Percentiles rank a stretch among this genome's conserved stretches.
Conservation (phyloP, 1,284 basidiomycete genomes). For the Heterobasidion annosum region DNA sequence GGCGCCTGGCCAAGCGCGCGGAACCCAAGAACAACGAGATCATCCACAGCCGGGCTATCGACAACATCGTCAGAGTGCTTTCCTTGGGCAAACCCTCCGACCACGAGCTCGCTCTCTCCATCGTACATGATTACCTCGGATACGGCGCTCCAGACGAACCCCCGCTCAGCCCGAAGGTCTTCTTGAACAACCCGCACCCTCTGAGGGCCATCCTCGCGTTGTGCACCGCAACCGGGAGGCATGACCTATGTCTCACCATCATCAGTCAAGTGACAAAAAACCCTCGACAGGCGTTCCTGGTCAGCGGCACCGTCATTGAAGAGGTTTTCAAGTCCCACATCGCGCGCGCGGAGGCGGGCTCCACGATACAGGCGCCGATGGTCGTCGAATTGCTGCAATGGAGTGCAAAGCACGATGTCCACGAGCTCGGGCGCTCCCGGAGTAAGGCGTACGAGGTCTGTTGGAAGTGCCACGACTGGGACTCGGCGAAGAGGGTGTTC, state of each 20-base stretch:
- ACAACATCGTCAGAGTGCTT: slow-evolving; percentile 41
- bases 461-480: slow-evolving; percentile 61
- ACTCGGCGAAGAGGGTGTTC: slow-evolving; percentile 41
- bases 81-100: slow-evolving; percentile 45
- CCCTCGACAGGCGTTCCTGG: background rate
- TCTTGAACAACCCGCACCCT: slow-evolving; percentile 8
- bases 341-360: slow-evolving; percentile 28
- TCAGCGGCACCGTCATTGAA: slow-evolving; percentile 23
- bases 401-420: slow-evolving; percentile 44
- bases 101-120: slow-evolving; percentile 51
- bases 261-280: slow-evolving; percentile 44
- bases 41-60: slow-evolving; percentile 44
- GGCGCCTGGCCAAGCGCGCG: slow-evolving; percentile 42
- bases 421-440: slow-evolving; percentile 40
- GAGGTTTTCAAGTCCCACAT: slow-evolving; percentile 46
- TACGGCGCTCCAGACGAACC: slow-evolving; percentile 37
- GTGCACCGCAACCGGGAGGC: slow-evolving; percentile 40
- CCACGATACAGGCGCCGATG: slow-evolving; percentile 21
- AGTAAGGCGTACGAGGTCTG: slow-evolving; percentile 46
- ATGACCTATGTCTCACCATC: slow-evolving; percentile 42
- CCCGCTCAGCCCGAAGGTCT: background rate
- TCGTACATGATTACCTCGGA: slow-evolving; percentile 55
- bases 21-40: slow-evolving; percentile 32
- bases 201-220: slow-evolving; percentile 37
- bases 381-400: slow-evolving; percentile 53